A percentile compares a stretch with the other conserved stretches of the same genome.
Conservation (phyloP, 768 basidiomycete species). For the Suillus occidentalis region DNA sequence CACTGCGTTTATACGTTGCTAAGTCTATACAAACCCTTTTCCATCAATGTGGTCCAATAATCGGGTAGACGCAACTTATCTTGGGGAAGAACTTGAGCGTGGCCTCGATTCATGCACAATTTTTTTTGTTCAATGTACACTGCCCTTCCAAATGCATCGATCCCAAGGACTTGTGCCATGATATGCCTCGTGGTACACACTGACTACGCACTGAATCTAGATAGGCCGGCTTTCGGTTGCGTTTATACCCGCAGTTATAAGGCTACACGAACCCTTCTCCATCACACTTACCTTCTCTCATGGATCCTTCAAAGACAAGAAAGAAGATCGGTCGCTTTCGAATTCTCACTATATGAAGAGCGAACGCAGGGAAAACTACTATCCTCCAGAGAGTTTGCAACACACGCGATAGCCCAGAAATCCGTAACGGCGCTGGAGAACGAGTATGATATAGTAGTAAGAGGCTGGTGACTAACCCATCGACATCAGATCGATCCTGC, state of each 20-base stretch:
- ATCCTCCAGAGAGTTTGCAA: constrained; percentile 39
- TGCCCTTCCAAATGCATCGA: too few relatives aligned
- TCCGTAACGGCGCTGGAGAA: constrained; percentile 19
- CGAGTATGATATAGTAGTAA: not conserved
- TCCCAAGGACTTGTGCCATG: too few relatives aligned
- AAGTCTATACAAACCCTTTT: too few relatives aligned
- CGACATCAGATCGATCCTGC: constrained; percentile 4
- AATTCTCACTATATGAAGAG: constrained; percentile 40
- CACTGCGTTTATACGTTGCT: too few relatives aligned
- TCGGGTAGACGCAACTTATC: too few relatives aligned
- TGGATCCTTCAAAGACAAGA: constrained; percentile 4
- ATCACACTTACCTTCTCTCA: not conserved
- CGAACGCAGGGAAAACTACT: constrained; percentile 43
- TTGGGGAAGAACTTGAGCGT: too few relatives aligned
- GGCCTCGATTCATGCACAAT: too few relatives aligned
- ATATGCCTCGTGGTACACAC: too few relatives aligned
- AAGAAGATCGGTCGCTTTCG: constrained; percentile 28
- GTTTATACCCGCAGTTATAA: not conserved
- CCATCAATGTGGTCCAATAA: too few relatives aligned
- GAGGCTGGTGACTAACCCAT: not conserved
- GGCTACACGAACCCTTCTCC: not conserved
- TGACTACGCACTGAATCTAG: not conserved
- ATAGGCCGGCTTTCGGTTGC: not conserved
- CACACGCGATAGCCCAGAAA: constrained; percentile 31
- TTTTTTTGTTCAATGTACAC: too few relatives aligned